phyloP scores from a whole-genome alignment of 2,329 filamentous ascomycete genomes.

The Alternaria triticimaculans region DNA sequence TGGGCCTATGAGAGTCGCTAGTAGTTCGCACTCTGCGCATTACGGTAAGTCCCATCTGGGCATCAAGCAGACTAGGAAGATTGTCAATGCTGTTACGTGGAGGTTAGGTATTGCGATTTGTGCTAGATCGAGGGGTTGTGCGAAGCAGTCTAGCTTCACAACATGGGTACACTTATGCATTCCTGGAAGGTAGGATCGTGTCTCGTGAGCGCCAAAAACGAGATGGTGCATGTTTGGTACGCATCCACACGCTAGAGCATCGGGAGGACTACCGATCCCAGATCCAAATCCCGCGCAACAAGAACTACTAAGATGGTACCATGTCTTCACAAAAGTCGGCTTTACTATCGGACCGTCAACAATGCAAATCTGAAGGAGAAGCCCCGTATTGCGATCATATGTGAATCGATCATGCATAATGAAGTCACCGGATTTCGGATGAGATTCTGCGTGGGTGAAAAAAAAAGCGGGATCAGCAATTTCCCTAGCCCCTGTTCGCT shows the following conservation, averaged over 20 bases:
- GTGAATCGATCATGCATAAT: background rate
- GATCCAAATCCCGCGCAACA: slow-evolving; percentile 11
- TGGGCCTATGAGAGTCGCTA: slow-evolving; percentile 1
- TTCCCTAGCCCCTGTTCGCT: slow-evolving; percentile 5
- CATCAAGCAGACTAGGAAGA: background rate
- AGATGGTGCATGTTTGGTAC: background rate
- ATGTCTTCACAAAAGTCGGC: background rate
- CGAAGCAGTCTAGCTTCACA: background rate
- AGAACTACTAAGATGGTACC: background rate
- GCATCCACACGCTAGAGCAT: background rate
- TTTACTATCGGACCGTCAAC: background rate
- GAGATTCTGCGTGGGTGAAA: background rate
- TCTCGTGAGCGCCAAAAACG: background rate
- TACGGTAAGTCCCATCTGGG: background rate
- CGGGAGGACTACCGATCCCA: slow-evolving; percentile 16
- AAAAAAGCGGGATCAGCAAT: slow-evolving; percentile 13
- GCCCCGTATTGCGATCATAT: background rate
- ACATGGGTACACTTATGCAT: background rate
- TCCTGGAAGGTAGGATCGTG: background rate
- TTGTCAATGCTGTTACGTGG: background rate
- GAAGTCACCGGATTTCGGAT: background rate
- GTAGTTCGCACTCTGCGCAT: background rate
- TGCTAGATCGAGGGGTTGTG: background rate
- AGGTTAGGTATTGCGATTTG: background rate
- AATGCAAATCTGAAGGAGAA: slow-evolving; percentile 1